Evolutionary conservation across 768 basidiomycete species (phyloP).

Genomic region (Cystofilobasidium macerans): DNA sequence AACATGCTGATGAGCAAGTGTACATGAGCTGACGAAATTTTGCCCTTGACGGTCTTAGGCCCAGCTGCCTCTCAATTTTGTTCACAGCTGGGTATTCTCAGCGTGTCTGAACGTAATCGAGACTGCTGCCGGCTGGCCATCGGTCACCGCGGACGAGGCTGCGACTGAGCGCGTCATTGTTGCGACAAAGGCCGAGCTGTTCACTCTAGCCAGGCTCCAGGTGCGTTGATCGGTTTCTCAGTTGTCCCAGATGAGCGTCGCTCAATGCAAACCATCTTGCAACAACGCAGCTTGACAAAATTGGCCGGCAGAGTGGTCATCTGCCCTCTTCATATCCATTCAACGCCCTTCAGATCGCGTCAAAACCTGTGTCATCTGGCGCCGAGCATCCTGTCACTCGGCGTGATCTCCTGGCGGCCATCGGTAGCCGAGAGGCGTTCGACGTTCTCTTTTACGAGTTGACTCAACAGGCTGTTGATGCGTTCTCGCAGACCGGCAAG

Average conservation of each 20-base stretch:
- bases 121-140: conserved; percentile 59
- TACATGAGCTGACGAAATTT: no score
- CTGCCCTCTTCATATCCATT: conserved; percentile 67
- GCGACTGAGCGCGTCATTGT: conserved; percentile 49
- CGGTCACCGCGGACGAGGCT: conserved; percentile 32
- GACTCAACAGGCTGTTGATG: conserved; percentile 70
- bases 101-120: conserved; percentile 74
- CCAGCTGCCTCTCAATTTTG: conserved; percentile 49
- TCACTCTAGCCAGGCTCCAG: conserved; percentile 79
- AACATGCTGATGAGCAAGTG: neutral
- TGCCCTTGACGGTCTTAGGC: conserved; percentile 26
- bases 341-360: conserved; percentile 43
- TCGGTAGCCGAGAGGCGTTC: conserved; percentile 52
- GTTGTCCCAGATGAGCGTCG: neutral
- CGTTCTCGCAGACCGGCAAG: conserved; percentile 71
- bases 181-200: conserved; percentile 75
- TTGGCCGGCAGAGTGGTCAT: conserved; percentile 63
- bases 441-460: conserved; percentile 63
- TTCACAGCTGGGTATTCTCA: conserved; percentile 89
- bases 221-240: conserved; percentile 40
- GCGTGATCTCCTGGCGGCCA: conserved; percentile 50
- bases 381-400: conserved; percentile 47
- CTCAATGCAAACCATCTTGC: neutral
- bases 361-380: conserved; percentile 29
- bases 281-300: conserved; percentile 58